Percentiles rank a stretch among this genome's conserved stretches.
phyloP scores from a whole-genome alignment of 495 filamentous ascomycete genomes.

The Xylaria curta region DNA sequence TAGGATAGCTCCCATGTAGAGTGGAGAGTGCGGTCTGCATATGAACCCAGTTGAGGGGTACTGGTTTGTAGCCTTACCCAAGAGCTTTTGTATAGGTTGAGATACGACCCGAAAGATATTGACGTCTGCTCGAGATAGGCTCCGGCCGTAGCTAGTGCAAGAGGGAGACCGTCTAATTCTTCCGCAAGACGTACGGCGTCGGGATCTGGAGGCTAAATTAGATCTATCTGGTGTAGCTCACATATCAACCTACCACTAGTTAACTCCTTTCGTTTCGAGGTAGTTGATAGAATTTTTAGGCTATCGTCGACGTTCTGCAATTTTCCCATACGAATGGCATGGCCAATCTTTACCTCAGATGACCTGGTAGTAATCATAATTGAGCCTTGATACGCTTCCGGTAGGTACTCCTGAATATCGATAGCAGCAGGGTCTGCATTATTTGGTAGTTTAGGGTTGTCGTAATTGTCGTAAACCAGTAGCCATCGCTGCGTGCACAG shows the following conservation, averaged over 20 bases:
- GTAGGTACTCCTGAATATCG: too few relatives aligned
- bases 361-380: conserved; percentile 3
- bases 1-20: conserved; percentile 56
- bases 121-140: conserved; percentile 12
- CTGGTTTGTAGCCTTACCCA: not conserved
- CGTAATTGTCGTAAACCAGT: too few relatives aligned
- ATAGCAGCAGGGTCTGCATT: too few relatives aligned
- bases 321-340: too few relatives aligned
- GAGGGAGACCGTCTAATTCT: not conserved
- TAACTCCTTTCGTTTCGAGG: not conserved
- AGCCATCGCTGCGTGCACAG: not conserved
- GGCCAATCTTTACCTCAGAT: too few relatives aligned
- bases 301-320: not conserved
- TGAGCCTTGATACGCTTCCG: too few relatives aligned
- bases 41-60: not conserved
- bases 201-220: not conserved
- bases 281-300: not conserved
- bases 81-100: not conserved
- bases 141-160: conserved; percentile 9
- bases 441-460: too few relatives aligned
- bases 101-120: not conserved
- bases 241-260: not conserved
- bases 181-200: not conserved
- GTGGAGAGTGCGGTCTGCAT: conserved; percentile 41
- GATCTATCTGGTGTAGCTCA: not conserved